These are phyloP conservation scores for Aspergillus fijiensis DNA, from an alignment of 2,329 filamentous ascomycete species.

Conservation along the genomic window DNA sequence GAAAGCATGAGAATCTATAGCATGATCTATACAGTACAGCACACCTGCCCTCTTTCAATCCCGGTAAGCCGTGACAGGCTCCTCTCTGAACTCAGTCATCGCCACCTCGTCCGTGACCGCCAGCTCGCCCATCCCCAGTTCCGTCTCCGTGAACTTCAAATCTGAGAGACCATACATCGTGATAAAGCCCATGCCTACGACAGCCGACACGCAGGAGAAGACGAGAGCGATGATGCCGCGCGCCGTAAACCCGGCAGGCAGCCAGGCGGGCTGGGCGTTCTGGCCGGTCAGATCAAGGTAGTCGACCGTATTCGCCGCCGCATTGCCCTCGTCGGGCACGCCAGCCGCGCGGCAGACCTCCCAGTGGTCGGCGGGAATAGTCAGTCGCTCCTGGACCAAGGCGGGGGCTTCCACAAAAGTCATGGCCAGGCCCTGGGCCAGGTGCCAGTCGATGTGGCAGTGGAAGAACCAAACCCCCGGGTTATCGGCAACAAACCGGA, in stretches of 20 bases:
- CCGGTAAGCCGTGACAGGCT: no score
- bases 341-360: slow-evolving; percentile 57
- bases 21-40: no score
- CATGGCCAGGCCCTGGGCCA: slow-evolving; percentile 64
- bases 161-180: slow-evolving; percentile 57
- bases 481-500: slow-evolving; percentile 51
- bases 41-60: no score
- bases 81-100: no score
- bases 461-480: slow-evolving; percentile 69
- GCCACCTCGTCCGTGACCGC: no score
- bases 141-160: background rate
- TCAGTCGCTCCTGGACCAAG: slow-evolving; percentile 60
- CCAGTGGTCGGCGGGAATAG: slow-evolving; percentile 61
- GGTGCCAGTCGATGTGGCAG: slow-evolving; percentile 79
- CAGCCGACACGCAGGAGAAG: slow-evolving; percentile 67
- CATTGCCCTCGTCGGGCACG: slow-evolving; percentile 64
- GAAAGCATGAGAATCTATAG: no score
- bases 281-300: slow-evolving; percentile 63
- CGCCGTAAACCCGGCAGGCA: slow-evolving; percentile 70
- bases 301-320: slow-evolving; percentile 67
- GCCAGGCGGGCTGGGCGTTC: slow-evolving; percentile 53
- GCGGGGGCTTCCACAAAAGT: slow-evolving; percentile 64
- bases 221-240: slow-evolving; percentile 72
- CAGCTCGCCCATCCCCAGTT: no score
- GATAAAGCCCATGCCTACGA: slow-evolving; percentile 67